phyloP scores from a whole-genome alignment of 352 stramenopile genomes.

The Globisporangium barbulae region DNA sequence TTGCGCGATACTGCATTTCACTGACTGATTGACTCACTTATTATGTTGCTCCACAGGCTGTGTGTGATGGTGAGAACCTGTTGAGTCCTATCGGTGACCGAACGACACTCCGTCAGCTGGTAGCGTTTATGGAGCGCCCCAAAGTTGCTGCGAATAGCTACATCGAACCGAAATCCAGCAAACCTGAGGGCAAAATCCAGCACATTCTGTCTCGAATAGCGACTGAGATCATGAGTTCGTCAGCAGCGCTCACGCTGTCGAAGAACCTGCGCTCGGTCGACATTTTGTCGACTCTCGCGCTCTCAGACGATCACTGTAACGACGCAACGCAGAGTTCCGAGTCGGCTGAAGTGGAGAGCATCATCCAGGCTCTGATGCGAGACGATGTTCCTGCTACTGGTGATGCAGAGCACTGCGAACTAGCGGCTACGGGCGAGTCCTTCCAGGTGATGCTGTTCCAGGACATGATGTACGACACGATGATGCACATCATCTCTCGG shows the following conservation, averaged over 20 bases:
- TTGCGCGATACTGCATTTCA: not conserved
- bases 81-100: conserved; percentile 60
- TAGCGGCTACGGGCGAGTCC: conserved; percentile 1
- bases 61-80: conserved; percentile 32
- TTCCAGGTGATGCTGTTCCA: conserved; percentile 34
- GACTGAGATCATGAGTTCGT: conserved; percentile 37
- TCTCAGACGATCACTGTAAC: conserved; percentile 43
- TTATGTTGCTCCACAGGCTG: conserved; percentile 13
- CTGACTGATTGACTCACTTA: conserved; percentile 4
- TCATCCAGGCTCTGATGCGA: conserved; percentile 30
- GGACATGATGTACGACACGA: conserved; percentile 68
- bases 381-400: not conserved
- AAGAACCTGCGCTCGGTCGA: conserved; percentile 48
- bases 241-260: conserved; percentile 37
- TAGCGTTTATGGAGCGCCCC: conserved; percentile 38
- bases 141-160: conserved; percentile 1
- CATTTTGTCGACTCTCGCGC: conserved; percentile 48
- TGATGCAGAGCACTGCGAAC: not conserved
- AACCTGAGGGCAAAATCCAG: conserved; percentile 43
- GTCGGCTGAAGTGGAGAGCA: conserved; percentile 8
- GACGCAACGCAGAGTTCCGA: not conserved
- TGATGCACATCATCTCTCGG: conserved; percentile 75
- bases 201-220: conserved; percentile 59
- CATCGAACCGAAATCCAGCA: conserved; percentile 19
- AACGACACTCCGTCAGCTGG: conserved; percentile 63